A percentile compares a stretch with the other conserved stretches of the same genome.
phyloP scores from a whole-genome alignment of 2,329 filamentous ascomycete genomes.

The Colletotrichum kahawae region DNA sequence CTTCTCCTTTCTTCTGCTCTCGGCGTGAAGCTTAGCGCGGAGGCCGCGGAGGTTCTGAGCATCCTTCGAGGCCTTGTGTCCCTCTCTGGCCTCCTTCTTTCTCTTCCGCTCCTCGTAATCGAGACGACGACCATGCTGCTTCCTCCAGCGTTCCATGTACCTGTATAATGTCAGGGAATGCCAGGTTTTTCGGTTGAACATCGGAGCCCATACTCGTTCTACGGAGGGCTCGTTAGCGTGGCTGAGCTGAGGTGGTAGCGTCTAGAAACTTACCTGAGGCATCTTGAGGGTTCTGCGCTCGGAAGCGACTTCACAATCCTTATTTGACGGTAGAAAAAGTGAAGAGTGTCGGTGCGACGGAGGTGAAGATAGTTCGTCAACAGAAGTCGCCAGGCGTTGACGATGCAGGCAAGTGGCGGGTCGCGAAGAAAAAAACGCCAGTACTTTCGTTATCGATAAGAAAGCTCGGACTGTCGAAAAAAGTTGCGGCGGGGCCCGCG shows the following conservation, averaged over 20 bases:
- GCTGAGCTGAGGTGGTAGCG: neutral
- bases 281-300: slow-evolving; percentile 14
- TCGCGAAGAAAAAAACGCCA: slow-evolving; percentile 10
- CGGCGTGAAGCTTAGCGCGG: slow-evolving; percentile 89
- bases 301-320: neutral
- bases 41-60: slow-evolving; percentile 93
- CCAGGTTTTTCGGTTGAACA: neutral
- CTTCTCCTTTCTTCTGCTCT: slow-evolving; percentile 96
- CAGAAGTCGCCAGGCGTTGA: neutral
- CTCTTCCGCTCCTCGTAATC: slow-evolving; percentile 89
- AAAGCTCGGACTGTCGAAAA: neutral
- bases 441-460: slow-evolving; percentile 11
- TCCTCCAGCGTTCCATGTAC: slow-evolving; percentile 58
- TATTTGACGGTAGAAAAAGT: neutral
- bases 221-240: neutral
- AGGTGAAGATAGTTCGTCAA: neutral
- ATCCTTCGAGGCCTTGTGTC: slow-evolving; percentile 85
- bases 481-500: neutral
- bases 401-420: slow-evolving; percentile 12
- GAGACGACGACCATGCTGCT: slow-evolving; percentile 56
- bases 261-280: neutral
- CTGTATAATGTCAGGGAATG: neutral
- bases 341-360: neutral
- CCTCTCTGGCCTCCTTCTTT: slow-evolving; percentile 87
- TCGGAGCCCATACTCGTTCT: slow-evolving; percentile 53